phyloP scores from a whole-genome alignment of 2,329 filamentous ascomycete species.

The Aspergillus pseudonomiae region DNA sequence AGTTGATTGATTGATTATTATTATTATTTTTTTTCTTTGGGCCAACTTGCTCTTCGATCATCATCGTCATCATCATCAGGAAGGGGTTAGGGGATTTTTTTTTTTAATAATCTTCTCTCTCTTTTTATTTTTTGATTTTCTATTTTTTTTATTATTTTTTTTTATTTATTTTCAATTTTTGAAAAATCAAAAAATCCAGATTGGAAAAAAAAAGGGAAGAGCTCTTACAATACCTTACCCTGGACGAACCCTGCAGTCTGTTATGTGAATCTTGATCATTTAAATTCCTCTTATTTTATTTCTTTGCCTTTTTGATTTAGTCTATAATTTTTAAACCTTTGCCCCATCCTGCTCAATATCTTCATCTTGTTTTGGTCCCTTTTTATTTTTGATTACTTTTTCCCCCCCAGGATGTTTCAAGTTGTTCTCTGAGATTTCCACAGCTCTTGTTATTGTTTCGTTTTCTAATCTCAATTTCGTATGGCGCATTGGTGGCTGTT shows the following conservation, averaged over 20 bases:
- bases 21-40: slow-evolving; percentile 3
- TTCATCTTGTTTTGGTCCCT: slow-evolving; percentile 7
- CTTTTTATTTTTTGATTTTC: slow-evolving; percentile 6
- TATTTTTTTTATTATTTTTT: neutral
- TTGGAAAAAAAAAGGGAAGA: slow-evolving; percentile 1
- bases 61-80: slow-evolving; percentile 7
- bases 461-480: slow-evolving; percentile 7
- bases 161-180: neutral
- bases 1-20: neutral
- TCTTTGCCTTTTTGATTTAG: slow-evolving; percentile 10
- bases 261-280: slow-evolving; percentile 8
- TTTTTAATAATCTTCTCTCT: slow-evolving; percentile 8
- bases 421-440: slow-evolving; percentile 2
- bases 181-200: neutral
- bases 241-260: slow-evolving; percentile 11
- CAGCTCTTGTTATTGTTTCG: slow-evolving; percentile 1
- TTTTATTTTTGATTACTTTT: slow-evolving; percentile 6
- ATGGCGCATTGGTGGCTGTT: slow-evolving; percentile 20
- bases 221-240: slow-evolving; percentile 10
- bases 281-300: slow-evolving; percentile 9
- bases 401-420: slow-evolving; percentile 8
- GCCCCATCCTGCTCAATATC: slow-evolving; percentile 8
- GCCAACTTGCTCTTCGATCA: slow-evolving; percentile 2
- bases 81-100: slow-evolving; percentile 4
- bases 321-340: slow-evolving; percentile 9